Evolutionary conservation across 352 stramenopile genomes (phyloP), one percentile per base, ranked within the genome.

Genomic region (Thalassiosira delicatula): DNA sequence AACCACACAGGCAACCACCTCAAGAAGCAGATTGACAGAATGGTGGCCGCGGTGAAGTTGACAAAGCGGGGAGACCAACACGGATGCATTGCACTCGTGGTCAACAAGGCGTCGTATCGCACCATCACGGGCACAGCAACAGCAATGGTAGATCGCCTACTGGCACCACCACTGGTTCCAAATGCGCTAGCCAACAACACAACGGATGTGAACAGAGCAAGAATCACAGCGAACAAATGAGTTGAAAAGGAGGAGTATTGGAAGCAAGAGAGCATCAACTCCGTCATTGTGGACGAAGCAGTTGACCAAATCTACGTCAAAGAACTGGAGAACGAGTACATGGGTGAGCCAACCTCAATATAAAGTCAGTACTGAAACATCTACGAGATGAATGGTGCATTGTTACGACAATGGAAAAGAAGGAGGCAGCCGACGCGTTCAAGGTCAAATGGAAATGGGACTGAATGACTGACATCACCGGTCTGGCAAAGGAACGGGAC

Each of bases 331-430:
- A 32, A 66, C 19, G 57, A 66, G 17, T 66, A 59, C 21, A 21
- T 27, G 7, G 49, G 49, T 21, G 19, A 59, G 7, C 27, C 49
- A 12, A 59, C 40, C 21, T 32, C 40, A 66, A 66, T 17, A 66
- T 42, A 27, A 66, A 66, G 57, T 23, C 3, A 8, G 44, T 66
- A 8, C 3, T 66, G 14, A 19, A 12, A 40, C 27, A 66, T 12
- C 57, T 66, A 27, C 11, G 44, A 66, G 44, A 27, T 3, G 27
- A 66, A 30, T 66, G 57, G 57, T 66, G 27, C 21, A 66, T 66
- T 17, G 27, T 66, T 14, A 66, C 57, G n/a, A 66, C 57, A 14
- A 27, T 66, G 17, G 27, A 66, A 40, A 66, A 66, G 3, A 66
- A 66, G 30, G 17, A 66, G 44, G 57, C 57, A 8, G 57, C 57